These are phyloP conservation scores for Rhizopus sp. DNA, from an alignment of 371 early-diverging fungal genomes.

Conservation along the genomic window DNA sequence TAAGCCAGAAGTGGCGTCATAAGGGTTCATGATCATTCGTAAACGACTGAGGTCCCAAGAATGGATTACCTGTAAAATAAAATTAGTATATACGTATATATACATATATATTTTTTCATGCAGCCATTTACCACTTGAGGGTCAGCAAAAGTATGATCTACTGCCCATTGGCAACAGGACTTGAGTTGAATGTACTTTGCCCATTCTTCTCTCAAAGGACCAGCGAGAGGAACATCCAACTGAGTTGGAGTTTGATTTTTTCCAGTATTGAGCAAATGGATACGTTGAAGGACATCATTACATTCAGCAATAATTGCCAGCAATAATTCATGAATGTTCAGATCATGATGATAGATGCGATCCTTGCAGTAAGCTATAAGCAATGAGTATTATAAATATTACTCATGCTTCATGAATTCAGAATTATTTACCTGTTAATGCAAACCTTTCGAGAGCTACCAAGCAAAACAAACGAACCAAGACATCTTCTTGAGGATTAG, in stretches of 20 bases:
- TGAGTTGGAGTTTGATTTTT: conserved; percentile 9
- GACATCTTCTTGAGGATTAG: conserved; percentile 32
- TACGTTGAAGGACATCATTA: conserved; percentile 30
- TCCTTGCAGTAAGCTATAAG: conserved; percentile 34
- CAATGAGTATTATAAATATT: neutral
- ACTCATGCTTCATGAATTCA: no score
- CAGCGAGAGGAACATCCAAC: conserved; percentile 37
- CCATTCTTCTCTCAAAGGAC: conserved; percentile 42
- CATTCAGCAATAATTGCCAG: conserved; percentile 34
- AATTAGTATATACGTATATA: neutral
- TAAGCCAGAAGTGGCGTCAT: conserved; percentile 47
- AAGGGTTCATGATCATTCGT: conserved; percentile 45
- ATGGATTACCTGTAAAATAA: conserved; percentile 21
- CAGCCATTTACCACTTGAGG: conserved; percentile 18
- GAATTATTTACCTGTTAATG: conserved; percentile 37
- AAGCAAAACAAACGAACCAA: conserved; percentile 40
- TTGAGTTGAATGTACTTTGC: conserved; percentile 40
- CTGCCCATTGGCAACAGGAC: conserved; percentile 45
- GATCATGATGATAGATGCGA: conserved; percentile 28
- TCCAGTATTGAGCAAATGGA: conserved; percentile 14
- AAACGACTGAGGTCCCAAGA: conserved; percentile 37
- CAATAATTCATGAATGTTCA: conserved; percentile 29
- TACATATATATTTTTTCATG: neutral
- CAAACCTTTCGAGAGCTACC: conserved; percentile 51
- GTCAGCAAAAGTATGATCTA: conserved; percentile 39